These are phyloP conservation scores for Pythium biforme DNA, from an alignment of 352 stramenopile genomes.

Conservation along the genomic window DNA sequence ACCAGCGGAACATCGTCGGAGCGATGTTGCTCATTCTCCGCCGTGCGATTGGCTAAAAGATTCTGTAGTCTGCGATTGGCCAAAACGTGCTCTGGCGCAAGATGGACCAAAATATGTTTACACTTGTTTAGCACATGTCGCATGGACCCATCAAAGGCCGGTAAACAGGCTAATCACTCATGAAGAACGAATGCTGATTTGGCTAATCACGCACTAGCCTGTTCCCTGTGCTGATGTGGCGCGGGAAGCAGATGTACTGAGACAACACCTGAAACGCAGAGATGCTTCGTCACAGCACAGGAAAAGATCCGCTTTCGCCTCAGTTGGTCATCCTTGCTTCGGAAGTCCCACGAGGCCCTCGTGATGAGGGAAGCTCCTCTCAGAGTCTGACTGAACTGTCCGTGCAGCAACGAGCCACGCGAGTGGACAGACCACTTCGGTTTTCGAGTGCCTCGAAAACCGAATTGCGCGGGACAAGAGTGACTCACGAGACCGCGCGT, in stretches of 20 bases:
- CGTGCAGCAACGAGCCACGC: not conserved
- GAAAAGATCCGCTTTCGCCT: not conserved
- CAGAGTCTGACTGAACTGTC: not conserved
- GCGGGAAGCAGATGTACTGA: not conserved
- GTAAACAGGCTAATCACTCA: not conserved
- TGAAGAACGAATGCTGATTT: not conserved
- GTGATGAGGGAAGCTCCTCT: not conserved
- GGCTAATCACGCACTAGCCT: not conserved
- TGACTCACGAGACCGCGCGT: not conserved
- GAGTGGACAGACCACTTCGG: not conserved
- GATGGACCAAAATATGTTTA: not conserved
- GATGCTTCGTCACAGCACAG: not conserved
- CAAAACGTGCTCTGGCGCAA: not conserved
- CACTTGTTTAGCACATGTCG: not conserved
- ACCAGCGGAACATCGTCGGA: not conserved
- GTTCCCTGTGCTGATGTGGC: not conserved
- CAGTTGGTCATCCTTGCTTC: not conserved
- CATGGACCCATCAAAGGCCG: not conserved
- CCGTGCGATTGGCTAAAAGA: not conserved
- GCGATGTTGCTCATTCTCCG: not conserved
- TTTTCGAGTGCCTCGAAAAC: slow-evolving; percentile 1
- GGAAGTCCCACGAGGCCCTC: not conserved
- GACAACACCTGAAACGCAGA: not conserved
- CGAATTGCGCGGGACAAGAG: not conserved
- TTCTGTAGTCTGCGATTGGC: not conserved